Percentiles rank a stretch among this genome's conserved stretches.
These are phyloP conservation scores for Xylariaceae sp. DNA, from an alignment of 2,329 filamentous ascomycete genomes.

Conservation along the genomic window DNA sequence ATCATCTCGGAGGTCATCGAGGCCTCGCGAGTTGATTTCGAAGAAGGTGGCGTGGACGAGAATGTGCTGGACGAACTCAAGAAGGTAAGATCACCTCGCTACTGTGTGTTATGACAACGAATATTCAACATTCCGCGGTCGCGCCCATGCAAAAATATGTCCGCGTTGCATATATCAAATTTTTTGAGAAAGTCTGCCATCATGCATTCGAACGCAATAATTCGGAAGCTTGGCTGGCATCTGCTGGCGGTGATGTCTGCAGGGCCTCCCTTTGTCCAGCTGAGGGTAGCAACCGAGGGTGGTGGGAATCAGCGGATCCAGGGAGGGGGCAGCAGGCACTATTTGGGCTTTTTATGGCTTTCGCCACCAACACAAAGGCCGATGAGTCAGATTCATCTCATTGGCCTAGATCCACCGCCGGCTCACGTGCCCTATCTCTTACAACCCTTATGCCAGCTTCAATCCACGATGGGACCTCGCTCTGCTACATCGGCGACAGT, in stretches of 20 bases:
- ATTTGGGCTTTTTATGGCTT: slow-evolving; percentile 53
- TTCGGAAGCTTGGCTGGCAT: not conserved
- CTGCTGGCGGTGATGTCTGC: too few species aligned
- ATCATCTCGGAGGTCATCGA: slow-evolving; percentile 85
- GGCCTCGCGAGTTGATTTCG: slow-evolving; percentile 89
- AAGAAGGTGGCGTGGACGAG: slow-evolving; percentile 91
- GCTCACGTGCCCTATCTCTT: slow-evolving; percentile 20
- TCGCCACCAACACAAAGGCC: slow-evolving; percentile 22
- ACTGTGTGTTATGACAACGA: too few species aligned
- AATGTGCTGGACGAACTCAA: slow-evolving; percentile 81
- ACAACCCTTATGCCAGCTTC: too few species aligned
- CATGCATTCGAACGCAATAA: not conserved
- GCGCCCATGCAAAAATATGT: too few species aligned
- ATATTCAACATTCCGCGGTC: too few species aligned
- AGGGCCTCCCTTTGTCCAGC: slow-evolving; percentile 10
- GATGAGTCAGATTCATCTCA: slow-evolving; percentile 18
- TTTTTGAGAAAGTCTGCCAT: too few species aligned
- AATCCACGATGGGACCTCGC: too few species aligned
- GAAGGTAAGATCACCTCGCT: slow-evolving; percentile 61
- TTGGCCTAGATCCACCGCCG: slow-evolving; percentile 12
- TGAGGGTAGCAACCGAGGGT: slow-evolving; percentile 26
- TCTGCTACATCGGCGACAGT: too few species aligned
- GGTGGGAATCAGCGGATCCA: slow-evolving; percentile 33
- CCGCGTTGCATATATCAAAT: too few species aligned
- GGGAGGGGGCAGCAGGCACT: slow-evolving; percentile 44